A percentile compares a stretch with the other conserved stretches of the same genome.
These are phyloP conservation scores for Dictyostelium brefeldianum DNA, from an alignment of 78 protist genomes.

Conservation along the genomic window DNA sequence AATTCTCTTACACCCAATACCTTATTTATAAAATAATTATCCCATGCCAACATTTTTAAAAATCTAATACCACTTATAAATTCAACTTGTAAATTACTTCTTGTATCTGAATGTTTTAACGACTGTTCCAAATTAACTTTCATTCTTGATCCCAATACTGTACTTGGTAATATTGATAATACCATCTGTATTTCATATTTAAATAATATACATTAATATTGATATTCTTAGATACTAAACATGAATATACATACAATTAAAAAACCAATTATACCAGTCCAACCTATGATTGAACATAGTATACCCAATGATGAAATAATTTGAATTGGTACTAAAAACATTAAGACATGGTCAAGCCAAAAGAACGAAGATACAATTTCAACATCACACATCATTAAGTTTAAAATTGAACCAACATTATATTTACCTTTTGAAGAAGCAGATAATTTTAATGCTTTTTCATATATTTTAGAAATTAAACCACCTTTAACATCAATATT, in stretches of 20 bases:
- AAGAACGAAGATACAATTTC: neutral
- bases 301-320: constrained; percentile 28
- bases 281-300: constrained; percentile 36
- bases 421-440: neutral
- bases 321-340: constrained; percentile 39
- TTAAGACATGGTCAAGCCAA: neutral
- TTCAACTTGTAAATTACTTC: constrained; percentile 7
- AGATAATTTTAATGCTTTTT: constrained; percentile 17
- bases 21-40: constrained; percentile 24
- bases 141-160: neutral
- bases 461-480: neutral
- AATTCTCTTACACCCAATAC: neutral
- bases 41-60: constrained; percentile 68
- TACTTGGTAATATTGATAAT: neutral
- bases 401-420: constrained; percentile 15
- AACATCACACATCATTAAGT: constrained; percentile 29
- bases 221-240: neutral
- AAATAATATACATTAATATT: neutral
- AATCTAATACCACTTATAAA: constrained; percentile 52
- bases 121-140: neutral
- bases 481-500: constrained; percentile 11
- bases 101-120: constrained; percentile 5
- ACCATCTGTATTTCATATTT: neutral
- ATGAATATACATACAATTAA: neutral
- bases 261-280: constrained; percentile 59